Evolutionary conservation across 805 yeast species (phyloP).

Genomic region (Metschnikowia rubicola): DNA sequence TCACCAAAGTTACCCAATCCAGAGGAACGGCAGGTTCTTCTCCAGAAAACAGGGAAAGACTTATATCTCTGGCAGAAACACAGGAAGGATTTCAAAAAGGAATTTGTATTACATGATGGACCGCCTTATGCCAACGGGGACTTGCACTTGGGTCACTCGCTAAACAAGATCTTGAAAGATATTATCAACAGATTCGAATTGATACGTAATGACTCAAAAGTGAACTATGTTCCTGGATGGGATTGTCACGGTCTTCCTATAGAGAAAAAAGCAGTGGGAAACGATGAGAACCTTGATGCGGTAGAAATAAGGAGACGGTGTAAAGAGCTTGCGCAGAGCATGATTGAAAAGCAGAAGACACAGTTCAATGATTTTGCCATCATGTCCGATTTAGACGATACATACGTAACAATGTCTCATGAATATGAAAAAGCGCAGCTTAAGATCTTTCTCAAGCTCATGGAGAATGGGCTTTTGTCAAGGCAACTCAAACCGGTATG

Average conservation of each 20-base stretch:
- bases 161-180: conserved; percentile 87
- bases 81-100: conserved; percentile 17
- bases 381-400: conserved; percentile 75
- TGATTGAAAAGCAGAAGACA: conserved; percentile 59
- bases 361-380: conserved; percentile 72
- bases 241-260: conserved; percentile 98
- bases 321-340: conserved; percentile 59
- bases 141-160: conserved; percentile 86
- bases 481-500: conserved; percentile 93
- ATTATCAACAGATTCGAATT: conserved; percentile 72
- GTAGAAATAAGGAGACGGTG: conserved; percentile 67
- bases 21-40: conserved; percentile 30
- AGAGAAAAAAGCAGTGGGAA: conserved; percentile 72
- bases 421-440: conserved; percentile 75
- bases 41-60: conserved; percentile 53
- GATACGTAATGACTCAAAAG: conserved; percentile 50
- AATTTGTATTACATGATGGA: conserved; percentile 86
- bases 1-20: conserved; percentile 51
- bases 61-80: conserved; percentile 61
- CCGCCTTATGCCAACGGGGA: conserved; percentile 99
- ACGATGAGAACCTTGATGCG: conserved; percentile 31
- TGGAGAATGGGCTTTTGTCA: conserved; percentile 63
- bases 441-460: conserved; percentile 60
- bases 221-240: conserved; percentile 91
- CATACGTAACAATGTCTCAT: conserved; percentile 70